phyloP scores from a whole-genome alignment of 257 asterid genomes.

The Galeopsis tetrahit region DNA sequence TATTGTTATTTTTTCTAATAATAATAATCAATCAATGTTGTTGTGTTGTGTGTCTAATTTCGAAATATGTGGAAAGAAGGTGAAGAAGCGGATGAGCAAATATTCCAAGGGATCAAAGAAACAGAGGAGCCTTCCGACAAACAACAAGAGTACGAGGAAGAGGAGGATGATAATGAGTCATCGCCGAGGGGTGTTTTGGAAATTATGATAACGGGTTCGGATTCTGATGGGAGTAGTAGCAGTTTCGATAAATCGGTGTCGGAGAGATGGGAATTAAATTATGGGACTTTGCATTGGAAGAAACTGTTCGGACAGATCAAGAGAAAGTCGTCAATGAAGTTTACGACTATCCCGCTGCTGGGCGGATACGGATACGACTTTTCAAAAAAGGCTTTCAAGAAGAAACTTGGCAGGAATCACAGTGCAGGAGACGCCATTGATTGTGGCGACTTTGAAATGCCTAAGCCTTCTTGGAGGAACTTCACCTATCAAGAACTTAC shows the following conservation, averaged over 20 bases:
- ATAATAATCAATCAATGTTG: not conserved
- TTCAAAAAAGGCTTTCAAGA: slow-evolving; percentile 48
- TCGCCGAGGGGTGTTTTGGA: slow-evolving; percentile 90
- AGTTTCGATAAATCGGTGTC: slow-evolving; percentile 41
- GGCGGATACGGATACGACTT: slow-evolving; percentile 52
- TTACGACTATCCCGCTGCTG: slow-evolving; percentile 47
- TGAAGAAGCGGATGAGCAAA: slow-evolving; percentile 2
- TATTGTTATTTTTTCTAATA: too few relatives aligned
- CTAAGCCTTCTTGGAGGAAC: slow-evolving; percentile 90
- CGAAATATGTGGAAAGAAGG: not conserved
- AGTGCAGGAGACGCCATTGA: slow-evolving; percentile 62
- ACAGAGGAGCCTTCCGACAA: slow-evolving; percentile 27
- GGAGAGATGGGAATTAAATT: slow-evolving; percentile 8
- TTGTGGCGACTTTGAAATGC: slow-evolving; percentile 53
- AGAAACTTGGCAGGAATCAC: slow-evolving; percentile 52
- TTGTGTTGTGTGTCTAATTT: not conserved
- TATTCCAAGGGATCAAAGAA: not conserved
- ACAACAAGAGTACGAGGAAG: not conserved
- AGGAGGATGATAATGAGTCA: slow-evolving; percentile 27
- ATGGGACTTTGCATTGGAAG: slow-evolving; percentile 54
- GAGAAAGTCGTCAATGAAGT: slow-evolving; percentile 52
- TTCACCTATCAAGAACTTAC: slow-evolving; percentile 57
- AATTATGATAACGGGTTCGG: slow-evolving; percentile 49
- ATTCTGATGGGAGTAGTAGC: slow-evolving; percentile 42
- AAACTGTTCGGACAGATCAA: slow-evolving; percentile 57